phyloP scores from a whole-genome alignment of 345 rosid species.

The Hevea brasiliensis region DNA sequence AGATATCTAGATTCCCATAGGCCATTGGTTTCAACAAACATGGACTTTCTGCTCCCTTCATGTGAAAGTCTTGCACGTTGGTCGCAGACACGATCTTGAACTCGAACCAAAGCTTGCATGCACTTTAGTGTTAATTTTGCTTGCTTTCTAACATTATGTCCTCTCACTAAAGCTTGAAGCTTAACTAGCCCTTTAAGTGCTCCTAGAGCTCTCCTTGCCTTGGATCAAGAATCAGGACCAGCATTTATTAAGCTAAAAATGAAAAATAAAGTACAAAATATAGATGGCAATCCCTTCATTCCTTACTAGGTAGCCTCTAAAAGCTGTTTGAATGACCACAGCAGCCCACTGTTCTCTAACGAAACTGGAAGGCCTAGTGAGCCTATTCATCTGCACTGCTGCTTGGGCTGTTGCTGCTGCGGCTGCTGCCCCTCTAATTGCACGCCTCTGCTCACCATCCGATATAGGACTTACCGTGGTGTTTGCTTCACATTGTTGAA shows the following conservation, averaged over 20 bases:
- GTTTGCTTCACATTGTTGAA: conserved; percentile 26
- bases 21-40: conserved; percentile 22
- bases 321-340: conserved; percentile 28
- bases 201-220: conserved; percentile 33
- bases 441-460: conserved; percentile 15
- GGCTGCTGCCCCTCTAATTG: conserved; percentile 15
- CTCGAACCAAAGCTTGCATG: conserved; percentile 34
- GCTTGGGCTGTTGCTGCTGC: conserved; percentile 17
- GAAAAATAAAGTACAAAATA: background rate
- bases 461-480: conserved; percentile 17
- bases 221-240: background rate
- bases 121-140: conserved; percentile 26
- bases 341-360: conserved; percentile 20
- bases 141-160: conserved; percentile 29
- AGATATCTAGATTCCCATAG: conserved; percentile 17
- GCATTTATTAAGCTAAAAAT: background rate
- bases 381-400: conserved; percentile 16
- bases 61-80: conserved; percentile 26
- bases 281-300: background rate
- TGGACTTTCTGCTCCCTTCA: conserved; percentile 26
- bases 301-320: conserved; percentile 35
- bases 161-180: conserved; percentile 36
- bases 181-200: conserved; percentile 37
- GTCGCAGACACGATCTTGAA: conserved; percentile 23
- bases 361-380: conserved; percentile 19